Percentiles rank a stretch among this genome's conserved stretches.
These are phyloP conservation scores for Metarhizium humberi DNA, from an alignment of 2,329 filamentous ascomycete genomes.

Conservation along the genomic window DNA sequence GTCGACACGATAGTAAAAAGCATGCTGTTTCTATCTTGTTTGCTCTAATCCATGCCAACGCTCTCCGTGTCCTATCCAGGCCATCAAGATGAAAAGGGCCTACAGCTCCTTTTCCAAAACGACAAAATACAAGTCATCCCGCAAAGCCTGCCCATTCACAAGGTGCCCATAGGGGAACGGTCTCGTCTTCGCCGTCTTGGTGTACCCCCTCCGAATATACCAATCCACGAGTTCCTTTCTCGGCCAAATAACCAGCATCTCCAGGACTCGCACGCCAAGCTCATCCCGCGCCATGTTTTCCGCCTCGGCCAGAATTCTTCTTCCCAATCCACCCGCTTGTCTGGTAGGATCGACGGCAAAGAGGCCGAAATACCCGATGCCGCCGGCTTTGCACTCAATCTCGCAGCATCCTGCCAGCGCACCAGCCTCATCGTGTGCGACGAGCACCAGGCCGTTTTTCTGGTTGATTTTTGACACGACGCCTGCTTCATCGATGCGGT, in stretches of 20 bases:
- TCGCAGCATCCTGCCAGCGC: slow-evolving; percentile 35
- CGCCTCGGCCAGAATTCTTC: slow-evolving; percentile 28
- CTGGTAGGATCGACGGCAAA: slow-evolving; percentile 35
- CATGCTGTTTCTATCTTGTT: too few species aligned
- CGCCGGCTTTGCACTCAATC: slow-evolving; percentile 19
- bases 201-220: slow-evolving; percentile 35
- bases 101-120: slow-evolving; percentile 30
- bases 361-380: slow-evolving; percentile 34
- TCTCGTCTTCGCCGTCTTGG: slow-evolving; percentile 25
- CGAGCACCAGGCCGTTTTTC: slow-evolving; percentile 25
- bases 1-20: too few species aligned
- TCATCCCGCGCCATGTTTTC: slow-evolving; percentile 26
- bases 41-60: too few species aligned
- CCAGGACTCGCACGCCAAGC: slow-evolving; percentile 26
- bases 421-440: slow-evolving; percentile 21
- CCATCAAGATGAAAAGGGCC: not conserved
- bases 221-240: slow-evolving; percentile 35
- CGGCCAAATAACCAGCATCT: slow-evolving; percentile 35
- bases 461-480: slow-evolving; percentile 29
- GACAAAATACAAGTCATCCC: slow-evolving; percentile 34
- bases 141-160: slow-evolving; percentile 24
- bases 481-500: slow-evolving; percentile 30
- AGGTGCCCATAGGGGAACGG: slow-evolving; percentile 33
- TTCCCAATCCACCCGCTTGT: slow-evolving; percentile 35
- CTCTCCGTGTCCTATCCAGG: not conserved